Conservation (phyloP, 169 alveolate species). For the Plasmodium vinckei region DNA sequence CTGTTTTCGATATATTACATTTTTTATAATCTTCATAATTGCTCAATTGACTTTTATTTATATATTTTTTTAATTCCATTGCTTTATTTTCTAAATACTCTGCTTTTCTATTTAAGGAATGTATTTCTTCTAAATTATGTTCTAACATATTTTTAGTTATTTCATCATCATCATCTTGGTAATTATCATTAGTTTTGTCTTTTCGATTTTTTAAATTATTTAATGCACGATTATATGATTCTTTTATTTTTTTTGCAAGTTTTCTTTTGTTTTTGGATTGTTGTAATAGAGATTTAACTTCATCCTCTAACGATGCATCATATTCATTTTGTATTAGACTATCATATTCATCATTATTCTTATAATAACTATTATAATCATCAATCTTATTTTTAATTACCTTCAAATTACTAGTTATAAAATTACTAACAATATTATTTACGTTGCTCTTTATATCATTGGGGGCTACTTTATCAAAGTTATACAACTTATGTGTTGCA, state of each 20-base stretch:
- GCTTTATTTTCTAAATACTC: constrained; percentile 62
- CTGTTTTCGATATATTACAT: constrained; percentile 51
- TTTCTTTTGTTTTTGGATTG: constrained; percentile 51
- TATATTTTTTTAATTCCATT: constrained; percentile 32
- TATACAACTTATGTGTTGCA: constrained; percentile 56
- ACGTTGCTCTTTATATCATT: constrained; percentile 48
- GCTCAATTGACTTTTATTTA: constrained; percentile 3
- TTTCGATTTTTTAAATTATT: constrained; percentile 27
- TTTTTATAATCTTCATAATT: constrained; percentile 21
- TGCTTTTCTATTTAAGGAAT: constrained; percentile 51
- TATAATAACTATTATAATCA: constrained; percentile 8
- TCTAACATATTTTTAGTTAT: constrained; percentile 30
- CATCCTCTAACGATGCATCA: constrained; percentile 53
- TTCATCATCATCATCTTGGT: constrained; percentile 17
- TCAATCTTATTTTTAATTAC: constrained; percentile 28
- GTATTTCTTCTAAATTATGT: constrained; percentile 68
- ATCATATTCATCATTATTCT: neutral
- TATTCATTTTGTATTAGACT: constrained; percentile 5
- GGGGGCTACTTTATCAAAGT: constrained; percentile 43
- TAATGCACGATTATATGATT: constrained; percentile 62
- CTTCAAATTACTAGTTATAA: constrained; percentile 44
- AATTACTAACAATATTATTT: constrained; percentile 37
- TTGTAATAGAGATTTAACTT: constrained; percentile 39
- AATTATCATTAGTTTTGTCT: neutral
- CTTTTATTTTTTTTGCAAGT: constrained; percentile 50